Evolutionary conservation across 441 rosid genomes (phyloP).

Genomic region (Melastoma candidum): DNA sequence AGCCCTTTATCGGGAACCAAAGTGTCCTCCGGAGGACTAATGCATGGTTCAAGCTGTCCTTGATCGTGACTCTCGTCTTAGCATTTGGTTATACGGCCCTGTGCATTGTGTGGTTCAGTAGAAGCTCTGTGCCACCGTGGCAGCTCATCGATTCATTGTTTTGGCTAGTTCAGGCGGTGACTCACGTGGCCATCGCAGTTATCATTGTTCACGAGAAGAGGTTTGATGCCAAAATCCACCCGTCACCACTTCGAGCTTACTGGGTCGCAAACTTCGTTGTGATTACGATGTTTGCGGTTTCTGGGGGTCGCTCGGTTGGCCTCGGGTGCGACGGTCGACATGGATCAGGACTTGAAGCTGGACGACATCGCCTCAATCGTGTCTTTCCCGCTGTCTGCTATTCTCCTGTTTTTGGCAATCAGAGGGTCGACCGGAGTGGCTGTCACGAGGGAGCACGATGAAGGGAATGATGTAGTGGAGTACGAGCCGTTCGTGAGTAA

Average conservation of each 20-base stretch:
- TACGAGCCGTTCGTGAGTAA: conserved; percentile 29
- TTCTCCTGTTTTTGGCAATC: conserved; percentile 44
- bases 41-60: conserved; percentile 40
- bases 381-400: conserved; percentile 43
- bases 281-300: conserved; percentile 34
- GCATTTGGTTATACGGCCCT: conserved; percentile 34
- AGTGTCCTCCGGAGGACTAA: conserved; percentile 27
- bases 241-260: conserved; percentile 52
- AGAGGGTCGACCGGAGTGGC: conserved; percentile 62
- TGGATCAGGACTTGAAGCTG: conserved; percentile 22
- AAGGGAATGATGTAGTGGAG: conserved; percentile 20
- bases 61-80: conserved; percentile 30
- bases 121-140: conserved; percentile 26
- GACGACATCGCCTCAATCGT: conserved; percentile 49
- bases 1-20: conserved; percentile 43
- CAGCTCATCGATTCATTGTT: conserved; percentile 34
- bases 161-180: conserved; percentile 66
- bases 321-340: conserved; percentile 15
- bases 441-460: conserved; percentile 21
- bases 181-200: conserved; percentile 49
- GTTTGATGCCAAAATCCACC: conserved; percentile 52
- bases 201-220: conserved; percentile 61
- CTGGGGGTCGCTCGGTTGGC: conserved; percentile 46
- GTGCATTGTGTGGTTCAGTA: conserved; percentile 41
- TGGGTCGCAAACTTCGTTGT: conserved; percentile 46